Percentiles rank a stretch among this genome's conserved stretches.
Evolutionary conservation across 2,329 filamentous ascomycete species (phyloP).

Genomic region (Aspergillus brasiliensis): DNA sequence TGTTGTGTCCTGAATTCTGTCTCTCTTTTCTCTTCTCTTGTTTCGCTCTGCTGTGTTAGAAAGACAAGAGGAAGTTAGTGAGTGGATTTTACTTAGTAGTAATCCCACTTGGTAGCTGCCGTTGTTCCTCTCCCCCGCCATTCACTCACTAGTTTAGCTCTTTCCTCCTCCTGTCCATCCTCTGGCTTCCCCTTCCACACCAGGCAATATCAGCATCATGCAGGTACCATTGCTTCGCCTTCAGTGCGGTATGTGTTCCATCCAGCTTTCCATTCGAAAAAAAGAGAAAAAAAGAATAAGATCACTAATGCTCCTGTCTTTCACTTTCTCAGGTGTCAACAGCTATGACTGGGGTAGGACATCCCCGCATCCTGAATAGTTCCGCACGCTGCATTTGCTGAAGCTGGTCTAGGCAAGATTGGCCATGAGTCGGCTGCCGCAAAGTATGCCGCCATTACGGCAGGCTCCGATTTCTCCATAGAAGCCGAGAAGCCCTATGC

Average conservation of each 20-base stretch:
- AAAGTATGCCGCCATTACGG: conserved; percentile 83
- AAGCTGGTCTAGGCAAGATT: conserved; percentile 67
- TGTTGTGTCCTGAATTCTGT: background rate
- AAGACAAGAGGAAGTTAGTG: background rate
- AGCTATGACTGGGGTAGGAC: conserved; percentile 91
- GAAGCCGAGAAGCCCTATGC: conserved; percentile 90
- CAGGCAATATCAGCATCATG: conserved; percentile 51
- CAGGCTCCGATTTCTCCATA: conserved; percentile 72
- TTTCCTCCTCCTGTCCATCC: background rate
- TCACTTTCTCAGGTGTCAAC: conserved; percentile 74
- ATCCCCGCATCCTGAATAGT: background rate
- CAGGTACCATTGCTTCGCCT: conserved; percentile 83
- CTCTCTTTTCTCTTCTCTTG: background rate
- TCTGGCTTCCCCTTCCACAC: conserved; percentile 1
- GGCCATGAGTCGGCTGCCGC: conserved; percentile 86
- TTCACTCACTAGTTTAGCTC: background rate
- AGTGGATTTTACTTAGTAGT: background rate
- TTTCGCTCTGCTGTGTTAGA: background rate
- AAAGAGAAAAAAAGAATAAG: background rate
- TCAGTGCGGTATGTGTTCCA: conserved; percentile 53
- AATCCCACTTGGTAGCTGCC: background rate
- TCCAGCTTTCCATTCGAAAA: background rate
- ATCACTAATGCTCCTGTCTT: background rate
- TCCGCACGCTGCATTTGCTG: conserved; percentile 21
- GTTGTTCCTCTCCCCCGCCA: conserved; percentile 1